phyloP scores from a whole-genome alignment of 441 rosid species.

The Iberis amara region DNA sequence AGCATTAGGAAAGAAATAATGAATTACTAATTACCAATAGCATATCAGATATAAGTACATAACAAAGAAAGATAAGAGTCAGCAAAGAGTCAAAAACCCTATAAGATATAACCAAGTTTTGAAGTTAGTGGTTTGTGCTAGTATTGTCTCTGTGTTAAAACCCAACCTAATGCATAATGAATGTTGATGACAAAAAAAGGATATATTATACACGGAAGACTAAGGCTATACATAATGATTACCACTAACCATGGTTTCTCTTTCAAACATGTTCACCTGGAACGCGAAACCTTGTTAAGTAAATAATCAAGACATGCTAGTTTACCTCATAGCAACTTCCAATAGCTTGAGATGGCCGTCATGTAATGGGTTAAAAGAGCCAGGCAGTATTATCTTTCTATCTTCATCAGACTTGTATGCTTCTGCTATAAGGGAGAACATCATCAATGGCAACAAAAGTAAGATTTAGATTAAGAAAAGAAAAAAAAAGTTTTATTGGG shows the following conservation, averaged over 20 bases:
- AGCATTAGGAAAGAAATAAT: not conserved
- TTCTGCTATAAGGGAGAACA: constrained; percentile 36
- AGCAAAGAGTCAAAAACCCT: constrained; percentile 9
- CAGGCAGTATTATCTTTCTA: constrained; percentile 76
- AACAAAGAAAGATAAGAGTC: constrained; percentile 14
- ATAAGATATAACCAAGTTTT: not conserved
- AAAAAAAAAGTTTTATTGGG: constrained; percentile 12
- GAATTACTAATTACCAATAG: constrained; percentile 2
- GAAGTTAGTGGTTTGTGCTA: too few species aligned
- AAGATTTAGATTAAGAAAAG: not conserved
- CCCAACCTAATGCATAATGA: too few species aligned
- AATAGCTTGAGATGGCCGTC: constrained; percentile 87
- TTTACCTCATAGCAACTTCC: constrained; percentile 81
- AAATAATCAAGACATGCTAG: constrained; percentile 17
- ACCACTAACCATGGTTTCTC: not conserved
- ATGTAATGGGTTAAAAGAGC: constrained; percentile 90
- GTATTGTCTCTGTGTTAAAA: too few species aligned
- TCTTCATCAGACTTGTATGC: constrained; percentile 34
- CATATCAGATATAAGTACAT: not conserved
- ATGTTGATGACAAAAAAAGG: too few species aligned
- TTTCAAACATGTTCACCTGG: constrained; percentile 3
- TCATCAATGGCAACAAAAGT: constrained; percentile 19
- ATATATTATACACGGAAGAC: not conserved
- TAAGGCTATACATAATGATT: not conserved
- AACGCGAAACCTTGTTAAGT: constrained; percentile 2